Evolutionary conservation across 2,329 filamentous ascomycete genomes (phyloP).

Genomic region (Myriangium duriaei): DNA sequence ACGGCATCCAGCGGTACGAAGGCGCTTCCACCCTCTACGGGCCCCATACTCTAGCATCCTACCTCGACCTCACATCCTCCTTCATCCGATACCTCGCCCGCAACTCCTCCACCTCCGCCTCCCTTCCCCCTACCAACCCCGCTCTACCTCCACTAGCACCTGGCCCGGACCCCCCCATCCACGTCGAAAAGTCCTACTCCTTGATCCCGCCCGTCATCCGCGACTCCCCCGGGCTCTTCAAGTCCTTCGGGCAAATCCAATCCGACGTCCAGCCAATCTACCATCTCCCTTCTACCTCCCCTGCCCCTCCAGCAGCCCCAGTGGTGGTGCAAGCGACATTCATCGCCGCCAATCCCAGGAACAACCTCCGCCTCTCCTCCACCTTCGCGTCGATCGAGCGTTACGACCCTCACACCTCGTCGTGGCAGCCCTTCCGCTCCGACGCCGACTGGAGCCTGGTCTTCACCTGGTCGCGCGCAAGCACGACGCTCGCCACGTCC

Average conservation of each 20-base stretch:
- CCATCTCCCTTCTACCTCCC: conserved; percentile 40
- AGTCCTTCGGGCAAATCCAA: conserved; percentile 57
- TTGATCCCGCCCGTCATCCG: conserved; percentile 72
- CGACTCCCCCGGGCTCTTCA: conserved; percentile 54
- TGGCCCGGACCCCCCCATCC: conserved; percentile 62
- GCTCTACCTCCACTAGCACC: conserved; percentile 22
- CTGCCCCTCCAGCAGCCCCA: no score
- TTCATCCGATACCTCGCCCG: conserved; percentile 54
- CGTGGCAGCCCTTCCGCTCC: conserved; percentile 55
- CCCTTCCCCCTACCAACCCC: conserved; percentile 20
- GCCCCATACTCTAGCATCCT: conserved; percentile 67
- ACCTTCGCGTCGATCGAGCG: conserved; percentile 70
- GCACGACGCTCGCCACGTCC: conserved; percentile 57
- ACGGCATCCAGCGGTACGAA: conserved; percentile 77
- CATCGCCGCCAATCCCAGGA: conserved; percentile 78
- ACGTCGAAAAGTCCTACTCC: conserved; percentile 59
- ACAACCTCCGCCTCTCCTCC: conserved; percentile 65
- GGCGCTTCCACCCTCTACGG: conserved; percentile 89
- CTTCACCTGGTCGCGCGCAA: conserved; percentile 66
- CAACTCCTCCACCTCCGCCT: conserved; percentile 18
- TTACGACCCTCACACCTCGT: conserved; percentile 30
- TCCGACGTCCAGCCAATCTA: conserved; percentile 39
- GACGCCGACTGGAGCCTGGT: conserved; percentile 77
- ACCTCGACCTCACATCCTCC: conserved; percentile 72
- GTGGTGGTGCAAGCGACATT: conserved; percentile 57